phyloP scores from a whole-genome alignment of 2,329 filamentous ascomycete species.

The Ophiostoma sp. region DNA sequence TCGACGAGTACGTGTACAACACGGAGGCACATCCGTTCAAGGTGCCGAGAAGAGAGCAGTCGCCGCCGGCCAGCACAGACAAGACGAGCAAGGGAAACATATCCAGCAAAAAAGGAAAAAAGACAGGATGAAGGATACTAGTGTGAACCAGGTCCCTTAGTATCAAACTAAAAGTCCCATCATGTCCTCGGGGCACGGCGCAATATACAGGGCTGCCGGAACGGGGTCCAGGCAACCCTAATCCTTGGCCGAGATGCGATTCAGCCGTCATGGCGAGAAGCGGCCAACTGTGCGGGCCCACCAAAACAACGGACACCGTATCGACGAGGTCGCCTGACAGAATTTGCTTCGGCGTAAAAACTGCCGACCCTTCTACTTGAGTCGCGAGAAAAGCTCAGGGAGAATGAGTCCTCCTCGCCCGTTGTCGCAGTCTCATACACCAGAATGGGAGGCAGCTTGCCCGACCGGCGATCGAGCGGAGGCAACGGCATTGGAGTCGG shows the following conservation, averaged over 20 bases:
- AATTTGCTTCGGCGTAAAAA: neutral
- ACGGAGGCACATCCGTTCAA: constrained; percentile 27
- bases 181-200: neutral
- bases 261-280: neutral
- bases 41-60: constrained; percentile 18
- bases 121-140: neutral
- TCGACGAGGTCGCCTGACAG: neutral
- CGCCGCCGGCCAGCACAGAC: constrained; percentile 20
- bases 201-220: neutral
- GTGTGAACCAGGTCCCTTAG: neutral
- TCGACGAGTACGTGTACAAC: constrained; percentile 27
- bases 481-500: neutral
- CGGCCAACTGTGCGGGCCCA: constrained; percentile 1
- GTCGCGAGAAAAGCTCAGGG: too few relatives aligned
- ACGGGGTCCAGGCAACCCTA: neutral
- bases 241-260: neutral
- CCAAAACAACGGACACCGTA: neutral
- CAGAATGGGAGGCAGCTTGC: neutral
- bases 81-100: constrained; percentile 28
- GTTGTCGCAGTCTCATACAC: neutral
- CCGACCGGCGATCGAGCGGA: neutral
- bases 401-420: neutral
- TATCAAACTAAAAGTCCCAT: neutral
- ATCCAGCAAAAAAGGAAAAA: neutral
- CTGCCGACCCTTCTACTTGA: neutral